phyloP scores from a whole-genome alignment of 1,284 basidiomycete species.

The Termitomyces sp. region DNA sequence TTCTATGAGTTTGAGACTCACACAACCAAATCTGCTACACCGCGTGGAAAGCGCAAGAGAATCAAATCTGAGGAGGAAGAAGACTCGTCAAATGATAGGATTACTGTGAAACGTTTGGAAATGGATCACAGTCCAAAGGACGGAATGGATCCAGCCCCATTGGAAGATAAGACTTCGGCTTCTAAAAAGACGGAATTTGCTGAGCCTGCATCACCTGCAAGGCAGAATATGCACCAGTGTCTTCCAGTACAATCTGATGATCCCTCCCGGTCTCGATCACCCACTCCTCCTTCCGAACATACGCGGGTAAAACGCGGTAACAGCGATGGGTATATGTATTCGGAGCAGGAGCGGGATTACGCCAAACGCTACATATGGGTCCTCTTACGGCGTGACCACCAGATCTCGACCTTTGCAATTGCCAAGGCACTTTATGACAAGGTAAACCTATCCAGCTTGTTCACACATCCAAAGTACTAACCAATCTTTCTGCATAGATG shows the following conservation, averaged over 20 bases:
- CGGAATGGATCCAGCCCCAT: not conserved
- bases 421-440: conserved; percentile 23
- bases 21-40: conserved; percentile 1
- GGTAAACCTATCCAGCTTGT: conserved; percentile 16
- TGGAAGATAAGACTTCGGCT: not conserved
- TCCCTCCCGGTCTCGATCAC: conserved; percentile 25
- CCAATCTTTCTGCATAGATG: conserved; percentile 22
- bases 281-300: conserved; percentile 40
- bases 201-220: conserved; percentile 3
- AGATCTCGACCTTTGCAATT: conserved; percentile 20
- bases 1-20: conserved; percentile 30
- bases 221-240: not conserved
- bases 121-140: not conserved
- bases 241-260: not conserved
- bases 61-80: conserved; percentile 2
- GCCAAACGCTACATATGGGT: conserved; percentile 26
- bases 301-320: conserved; percentile 18
- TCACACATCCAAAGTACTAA: not conserved
- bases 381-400: conserved; percentile 26
- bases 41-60: conserved; percentile 15
- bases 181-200: not conserved
- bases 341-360: conserved; percentile 43
- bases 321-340: conserved; percentile 34
- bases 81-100: conserved; percentile 3
- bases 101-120: conserved; percentile 11